Conservation (phyloP, 2,329 filamentous ascomycete species). For the Rutstroemia sydowiana region DNA sequence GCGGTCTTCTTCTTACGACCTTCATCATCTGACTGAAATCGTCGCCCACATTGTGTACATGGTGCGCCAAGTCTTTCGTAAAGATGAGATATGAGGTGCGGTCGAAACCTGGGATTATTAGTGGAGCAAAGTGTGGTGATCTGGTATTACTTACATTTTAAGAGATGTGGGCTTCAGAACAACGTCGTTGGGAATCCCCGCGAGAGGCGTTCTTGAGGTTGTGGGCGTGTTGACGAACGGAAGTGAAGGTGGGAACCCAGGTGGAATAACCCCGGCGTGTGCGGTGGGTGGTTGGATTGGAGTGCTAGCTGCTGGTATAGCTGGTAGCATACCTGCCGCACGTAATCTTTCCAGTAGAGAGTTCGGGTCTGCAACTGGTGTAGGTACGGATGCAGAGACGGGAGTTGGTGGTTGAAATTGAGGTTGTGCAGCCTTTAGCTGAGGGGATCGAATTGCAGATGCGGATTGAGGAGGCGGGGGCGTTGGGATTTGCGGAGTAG, state of each 20-base stretch:
- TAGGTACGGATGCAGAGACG: conserved; percentile 32
- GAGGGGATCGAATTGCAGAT: conserved; percentile 43
- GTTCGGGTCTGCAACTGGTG: conserved; percentile 33
- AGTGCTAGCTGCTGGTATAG: conserved; percentile 36
- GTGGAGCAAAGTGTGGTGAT: neutral
- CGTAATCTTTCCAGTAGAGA: conserved; percentile 61
- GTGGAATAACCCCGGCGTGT: conserved; percentile 36
- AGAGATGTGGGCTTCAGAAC: conserved; percentile 61
- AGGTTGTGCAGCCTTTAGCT: conserved; percentile 36
- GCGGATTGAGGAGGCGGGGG: conserved; percentile 33
- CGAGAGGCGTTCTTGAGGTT: conserved; percentile 19
- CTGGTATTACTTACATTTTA: conserved; percentile 54
- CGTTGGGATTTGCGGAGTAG: conserved; percentile 43
- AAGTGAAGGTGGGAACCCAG: conserved; percentile 30
- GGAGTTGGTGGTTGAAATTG: conserved; percentile 26
- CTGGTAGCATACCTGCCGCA: conserved; percentile 57
- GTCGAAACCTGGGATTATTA: conserved; percentile 52
- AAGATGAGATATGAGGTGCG: conserved; percentile 63
- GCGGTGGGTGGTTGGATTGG: conserved; percentile 31
- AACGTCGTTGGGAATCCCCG: conserved; percentile 38
- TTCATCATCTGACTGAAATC: conserved; percentile 70
- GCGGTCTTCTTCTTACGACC: conserved; percentile 80
- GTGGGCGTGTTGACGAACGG: conserved; percentile 21
- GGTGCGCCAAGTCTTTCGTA: conserved; percentile 80
- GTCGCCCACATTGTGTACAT: conserved; percentile 84